These are phyloP conservation scores for Suillus tomentosus DNA, from an alignment of 768 basidiomycete species.

Conservation along the genomic window DNA sequence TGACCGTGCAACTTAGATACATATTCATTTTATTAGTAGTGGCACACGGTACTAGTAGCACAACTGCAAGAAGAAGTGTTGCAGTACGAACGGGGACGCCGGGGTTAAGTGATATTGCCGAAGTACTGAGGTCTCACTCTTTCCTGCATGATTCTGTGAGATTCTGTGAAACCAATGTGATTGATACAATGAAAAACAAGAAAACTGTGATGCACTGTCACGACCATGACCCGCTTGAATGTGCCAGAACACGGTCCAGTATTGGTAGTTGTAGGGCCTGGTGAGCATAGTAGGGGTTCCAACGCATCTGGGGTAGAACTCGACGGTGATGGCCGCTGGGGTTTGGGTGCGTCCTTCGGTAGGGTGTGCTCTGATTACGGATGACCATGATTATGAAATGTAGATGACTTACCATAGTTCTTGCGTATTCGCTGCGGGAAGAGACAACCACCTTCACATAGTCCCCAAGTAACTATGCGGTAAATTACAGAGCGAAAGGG, in stretches of 20 bases:
- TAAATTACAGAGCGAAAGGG: background rate
- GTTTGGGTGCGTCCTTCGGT: conserved; percentile 32
- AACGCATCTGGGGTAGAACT: conserved; percentile 25
- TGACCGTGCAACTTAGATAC: too few relatives aligned
- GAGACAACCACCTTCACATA: conserved; percentile 84
- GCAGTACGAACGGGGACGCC: too few relatives aligned
- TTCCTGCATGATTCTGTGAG: too few relatives aligned
- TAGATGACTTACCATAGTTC: conserved; percentile 72
- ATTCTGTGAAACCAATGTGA: too few relatives aligned
- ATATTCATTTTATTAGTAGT: background rate
- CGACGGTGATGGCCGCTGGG: conserved; percentile 19
- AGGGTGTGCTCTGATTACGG: conserved; percentile 76
- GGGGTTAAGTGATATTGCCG: too few relatives aligned
- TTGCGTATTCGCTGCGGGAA: conserved; percentile 91
- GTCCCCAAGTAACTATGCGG: conserved; percentile 55
- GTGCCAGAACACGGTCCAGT: too few relatives aligned
- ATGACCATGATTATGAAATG: conserved; percentile 8
- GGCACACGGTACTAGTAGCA: too few relatives aligned
- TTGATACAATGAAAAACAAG: too few relatives aligned
- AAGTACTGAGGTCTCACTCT: too few relatives aligned
- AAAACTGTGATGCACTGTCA: too few relatives aligned
- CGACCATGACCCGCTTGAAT: too few relatives aligned
- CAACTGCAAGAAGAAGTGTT: too few relatives aligned
- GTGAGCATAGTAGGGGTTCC: conserved; percentile 38
- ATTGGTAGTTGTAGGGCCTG: conserved; percentile 34